phyloP scores from a whole-genome alignment of 306 rosid species.

The Cucumis melo region DNA sequence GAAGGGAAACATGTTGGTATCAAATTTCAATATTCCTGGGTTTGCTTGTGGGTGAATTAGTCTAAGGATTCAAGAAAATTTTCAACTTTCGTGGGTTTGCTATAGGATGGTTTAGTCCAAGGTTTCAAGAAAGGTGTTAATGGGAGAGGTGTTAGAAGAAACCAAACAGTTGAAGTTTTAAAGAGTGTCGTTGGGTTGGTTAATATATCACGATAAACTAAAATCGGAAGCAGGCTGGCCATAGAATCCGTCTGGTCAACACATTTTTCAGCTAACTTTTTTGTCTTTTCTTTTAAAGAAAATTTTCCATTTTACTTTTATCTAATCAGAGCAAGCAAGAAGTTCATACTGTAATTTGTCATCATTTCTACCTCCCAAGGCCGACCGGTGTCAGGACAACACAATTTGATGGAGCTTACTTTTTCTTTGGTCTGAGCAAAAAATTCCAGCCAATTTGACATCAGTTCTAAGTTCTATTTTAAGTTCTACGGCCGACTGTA shows the following conservation, averaged over 20 bases:
- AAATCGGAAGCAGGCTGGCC: not conserved
- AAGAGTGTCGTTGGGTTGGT: not conserved
- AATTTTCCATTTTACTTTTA: not conserved
- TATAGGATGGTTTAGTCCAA: not conserved
- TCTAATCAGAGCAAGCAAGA: not conserved
- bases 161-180: not conserved
- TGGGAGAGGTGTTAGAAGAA: not conserved
- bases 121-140: not conserved
- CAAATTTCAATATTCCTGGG: not conserved
- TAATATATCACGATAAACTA: not conserved
- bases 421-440: not conserved
- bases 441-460: not conserved
- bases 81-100: too few species aligned
- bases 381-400: not conserved
- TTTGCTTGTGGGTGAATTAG: not conserved
- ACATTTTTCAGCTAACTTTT: not conserved
- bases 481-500: not conserved
- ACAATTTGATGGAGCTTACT: not conserved
- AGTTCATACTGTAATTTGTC: not conserved
- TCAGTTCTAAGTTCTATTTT: not conserved
- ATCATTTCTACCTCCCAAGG: not conserved
- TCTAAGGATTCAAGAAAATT: not conserved
- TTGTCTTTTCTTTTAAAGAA: too few species aligned
- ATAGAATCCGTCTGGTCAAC: not conserved
- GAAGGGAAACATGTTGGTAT: not conserved